These are phyloP conservation scores for Conringia planisiliqua DNA, from an alignment of 345 rosid genomes.

Conservation along the genomic window DNA sequence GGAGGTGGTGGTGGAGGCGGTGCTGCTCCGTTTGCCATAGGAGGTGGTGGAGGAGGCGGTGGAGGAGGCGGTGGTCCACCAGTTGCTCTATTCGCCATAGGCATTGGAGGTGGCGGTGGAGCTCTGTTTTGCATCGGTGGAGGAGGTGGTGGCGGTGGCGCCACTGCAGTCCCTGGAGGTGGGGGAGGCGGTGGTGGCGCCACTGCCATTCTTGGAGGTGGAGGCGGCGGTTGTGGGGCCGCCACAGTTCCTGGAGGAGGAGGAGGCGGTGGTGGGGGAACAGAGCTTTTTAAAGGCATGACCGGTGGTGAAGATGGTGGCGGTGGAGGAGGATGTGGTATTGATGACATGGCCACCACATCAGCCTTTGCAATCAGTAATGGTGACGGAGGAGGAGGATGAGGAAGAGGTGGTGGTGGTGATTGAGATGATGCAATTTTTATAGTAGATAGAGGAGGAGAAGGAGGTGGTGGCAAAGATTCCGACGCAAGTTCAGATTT, in stretches of 20 bases:
- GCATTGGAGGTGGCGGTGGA: slow-evolving; percentile 23
- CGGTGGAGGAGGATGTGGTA: too few relatives aligned
- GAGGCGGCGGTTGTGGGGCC: slow-evolving; percentile 28
- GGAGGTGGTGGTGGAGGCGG: slow-evolving; percentile 33
- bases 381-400: slow-evolving; percentile 14
- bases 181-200: slow-evolving; percentile 29
- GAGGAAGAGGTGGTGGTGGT: background rate
- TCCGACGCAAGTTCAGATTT: background rate
- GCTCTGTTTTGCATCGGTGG: slow-evolving; percentile 19
- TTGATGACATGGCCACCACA: background rate
- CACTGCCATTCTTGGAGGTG: background rate
- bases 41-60: too few relatives aligned
- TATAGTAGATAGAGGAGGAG: background rate
- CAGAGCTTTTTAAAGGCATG: slow-evolving; percentile 11
- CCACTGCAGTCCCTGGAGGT: background rate
- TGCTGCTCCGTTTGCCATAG: background rate
- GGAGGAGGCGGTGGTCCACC: background rate
- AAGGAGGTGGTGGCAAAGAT: slow-evolving; percentile 23
- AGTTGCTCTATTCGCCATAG: background rate
- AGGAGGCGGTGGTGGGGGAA: slow-evolving; percentile 31
- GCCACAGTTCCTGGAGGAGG: background rate
- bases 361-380: background rate
- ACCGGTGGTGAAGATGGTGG: background rate
- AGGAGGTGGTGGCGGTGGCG: slow-evolving; percentile 26
- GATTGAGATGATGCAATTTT: background rate